Base-by-base conservation (phyloP, 768 basidiomycete genomes). In the Boletus barrowsii region DNA sequence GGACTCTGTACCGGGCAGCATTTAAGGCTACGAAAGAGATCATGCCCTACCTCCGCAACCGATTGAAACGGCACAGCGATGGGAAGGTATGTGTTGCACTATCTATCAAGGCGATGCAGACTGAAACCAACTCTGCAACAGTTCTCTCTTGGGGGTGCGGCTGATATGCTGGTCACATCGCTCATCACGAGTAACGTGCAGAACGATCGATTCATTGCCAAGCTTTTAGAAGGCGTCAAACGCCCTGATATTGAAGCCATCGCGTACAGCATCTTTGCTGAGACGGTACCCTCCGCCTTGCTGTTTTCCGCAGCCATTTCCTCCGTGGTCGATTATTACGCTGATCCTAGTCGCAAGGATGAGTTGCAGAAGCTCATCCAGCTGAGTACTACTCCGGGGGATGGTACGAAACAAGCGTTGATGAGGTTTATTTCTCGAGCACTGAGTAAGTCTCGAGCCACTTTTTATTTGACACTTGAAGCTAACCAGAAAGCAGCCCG, bases 261-360 rank as follows among this genome's bases (percentile, higher is more conserved):
- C n/a, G 76, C 82, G 2, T 67, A 72, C n/a, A 72, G 73, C 26
- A 69, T 83, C 9, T 80, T 87, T 58, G 74, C 77, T 9, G 79
- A 83, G 44, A 64, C 76, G 15, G 75, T 86, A 13, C 82, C 83
- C 6, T 82, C 82, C 15, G 76, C 79, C 3, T 71, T 81, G 0
- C 62, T 80, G 7, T 86, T 81, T 70, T 82, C 83, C 1, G 75
- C 82, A 47, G 75, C 78, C 11, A 66, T 87, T 40, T 73, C 79
- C 4, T 77, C 79, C 50, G 76, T 85, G 22, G 73, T 89, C 46
- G 73, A 86, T 61, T 86, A 81, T 68, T 88, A 82, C 59, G 69
- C 87, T 14, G 71, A 75, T 10, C 72, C 75, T 1, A 66, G 64
- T 40, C 68, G 69, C 56, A 45, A 65, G 51, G 45, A 64, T 17